Percentiles rank a stretch among this genome's conserved stretches.
These are phyloP conservation scores for Dillenia turbinata DNA, from an alignment of 164 flowering plant species.

Conservation along the genomic window DNA sequence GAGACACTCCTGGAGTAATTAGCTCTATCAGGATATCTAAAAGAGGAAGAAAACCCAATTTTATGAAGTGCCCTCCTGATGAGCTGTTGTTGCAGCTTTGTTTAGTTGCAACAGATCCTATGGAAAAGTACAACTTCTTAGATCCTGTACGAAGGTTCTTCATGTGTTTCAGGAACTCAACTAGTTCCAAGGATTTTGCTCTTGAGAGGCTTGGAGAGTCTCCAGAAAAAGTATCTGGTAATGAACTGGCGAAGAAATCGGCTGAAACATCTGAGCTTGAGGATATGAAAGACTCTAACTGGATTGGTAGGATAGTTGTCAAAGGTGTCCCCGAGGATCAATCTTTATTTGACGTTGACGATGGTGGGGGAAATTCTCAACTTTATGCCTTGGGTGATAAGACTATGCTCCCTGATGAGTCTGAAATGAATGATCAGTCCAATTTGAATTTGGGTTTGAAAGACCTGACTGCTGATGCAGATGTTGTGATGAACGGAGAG, in stretches of 20 bases:
- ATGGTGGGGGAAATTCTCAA: conserved; percentile 17
- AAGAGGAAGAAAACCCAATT: conserved; percentile 7
- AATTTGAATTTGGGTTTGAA: conserved; percentile 21
- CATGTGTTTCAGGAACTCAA: conserved; percentile 42
- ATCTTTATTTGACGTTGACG: conserved; percentile 10
- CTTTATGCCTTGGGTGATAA: conserved; percentile 7
- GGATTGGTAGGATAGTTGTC: conserved; percentile 32
- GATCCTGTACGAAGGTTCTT: conserved; percentile 30
- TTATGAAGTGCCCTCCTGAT: conserved; percentile 22
- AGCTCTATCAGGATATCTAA: conserved; percentile 4
- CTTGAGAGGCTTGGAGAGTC: conserved; percentile 14
- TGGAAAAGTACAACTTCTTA: conserved; percentile 23
- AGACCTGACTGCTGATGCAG: conserved; percentile 19
- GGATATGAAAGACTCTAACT: conserved; percentile 33
- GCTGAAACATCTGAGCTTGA: conserved; percentile 30
- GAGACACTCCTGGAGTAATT: too few species aligned
- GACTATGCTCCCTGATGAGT: background rate
- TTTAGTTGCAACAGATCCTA: conserved; percentile 50
- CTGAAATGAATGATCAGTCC: conserved; percentile 9
- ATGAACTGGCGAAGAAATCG: conserved; percentile 9
- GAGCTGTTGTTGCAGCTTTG: conserved; percentile 48
- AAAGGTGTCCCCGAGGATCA: conserved; percentile 34
- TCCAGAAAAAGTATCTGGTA: conserved; percentile 13
- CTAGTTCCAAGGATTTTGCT: conserved; percentile 14
- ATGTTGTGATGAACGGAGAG: conserved; percentile 20